Evolutionary conservation across 1,284 basidiomycete species (phyloP).

Genomic region (Ustilago lituana): DNA sequence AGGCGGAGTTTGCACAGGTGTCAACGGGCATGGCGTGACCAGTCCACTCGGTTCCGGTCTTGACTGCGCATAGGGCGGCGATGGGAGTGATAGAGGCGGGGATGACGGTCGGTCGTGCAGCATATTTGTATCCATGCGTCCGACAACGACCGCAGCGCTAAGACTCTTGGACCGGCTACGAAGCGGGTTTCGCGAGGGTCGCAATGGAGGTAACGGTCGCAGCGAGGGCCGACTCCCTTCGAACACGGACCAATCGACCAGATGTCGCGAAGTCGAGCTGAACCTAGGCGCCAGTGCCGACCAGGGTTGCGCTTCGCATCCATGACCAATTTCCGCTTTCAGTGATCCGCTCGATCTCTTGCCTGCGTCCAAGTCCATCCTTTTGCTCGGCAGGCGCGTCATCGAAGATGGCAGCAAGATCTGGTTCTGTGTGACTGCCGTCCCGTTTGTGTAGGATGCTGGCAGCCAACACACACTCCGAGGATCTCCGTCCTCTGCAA

Average conservation of each 20-base stretch:
- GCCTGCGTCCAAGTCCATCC: conserved; percentile 7
- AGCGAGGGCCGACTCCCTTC: conserved; percentile 1
- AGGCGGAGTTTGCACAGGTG: conserved; percentile 15
- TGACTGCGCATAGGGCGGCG: neutral
- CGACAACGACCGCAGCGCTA: neutral
- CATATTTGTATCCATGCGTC: neutral
- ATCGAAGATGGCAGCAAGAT: conserved; percentile 33
- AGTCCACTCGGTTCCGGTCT: neutral
- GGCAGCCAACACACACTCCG: neutral
- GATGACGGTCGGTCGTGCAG: conserved; percentile 3
- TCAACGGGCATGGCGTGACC: neutral
- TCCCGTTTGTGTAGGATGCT: neutral
- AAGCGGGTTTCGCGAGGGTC: conserved; percentile 26
- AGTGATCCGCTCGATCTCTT: conserved; percentile 17
- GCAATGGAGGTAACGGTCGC: conserved; percentile 22
- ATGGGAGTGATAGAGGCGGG: conserved; percentile 22
- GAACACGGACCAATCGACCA: conserved; percentile 9
- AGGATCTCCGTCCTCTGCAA: neutral
- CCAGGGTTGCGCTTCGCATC: neutral
- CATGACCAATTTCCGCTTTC: conserved; percentile 20
- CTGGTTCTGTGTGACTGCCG: neutral
- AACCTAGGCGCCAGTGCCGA: neutral
- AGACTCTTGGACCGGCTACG: conserved; percentile 30
- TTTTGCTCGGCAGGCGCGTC: conserved; percentile 23
- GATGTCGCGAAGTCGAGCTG: neutral